These are phyloP conservation scores for Hirschfeldia incana DNA, from an alignment of 345 rosid species.

Conservation along the genomic window DNA sequence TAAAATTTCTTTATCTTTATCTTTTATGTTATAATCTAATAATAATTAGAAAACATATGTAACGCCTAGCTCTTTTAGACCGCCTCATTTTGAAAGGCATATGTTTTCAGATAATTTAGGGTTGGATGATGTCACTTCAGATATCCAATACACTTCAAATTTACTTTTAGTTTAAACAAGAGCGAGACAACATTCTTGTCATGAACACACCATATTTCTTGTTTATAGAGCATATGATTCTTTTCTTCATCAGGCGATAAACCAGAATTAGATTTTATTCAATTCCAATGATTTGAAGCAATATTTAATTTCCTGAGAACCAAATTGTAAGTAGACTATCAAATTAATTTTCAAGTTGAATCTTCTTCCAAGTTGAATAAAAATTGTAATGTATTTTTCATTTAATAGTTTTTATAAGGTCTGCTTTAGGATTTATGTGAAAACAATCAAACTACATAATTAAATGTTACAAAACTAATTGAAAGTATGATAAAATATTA, in stretches of 20 bases:
- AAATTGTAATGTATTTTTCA: background rate
- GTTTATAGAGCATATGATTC: background rate
- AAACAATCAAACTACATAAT: background rate
- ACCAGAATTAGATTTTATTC: background rate
- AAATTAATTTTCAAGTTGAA: background rate
- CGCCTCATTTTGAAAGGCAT: background rate
- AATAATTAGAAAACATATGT: conserved; percentile 18
- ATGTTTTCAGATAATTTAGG: conserved; percentile 3
- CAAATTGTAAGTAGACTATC: background rate
- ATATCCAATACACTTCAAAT: background rate
- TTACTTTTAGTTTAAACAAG: too few species aligned
- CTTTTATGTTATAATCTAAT: background rate
- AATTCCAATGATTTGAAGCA: background rate
- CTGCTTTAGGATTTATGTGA: background rate
- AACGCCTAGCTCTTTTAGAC: background rate
- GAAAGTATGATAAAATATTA: background rate
- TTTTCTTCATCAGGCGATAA: background rate
- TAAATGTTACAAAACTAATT: background rate
- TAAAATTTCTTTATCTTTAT: background rate
- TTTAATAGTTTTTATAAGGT: background rate
- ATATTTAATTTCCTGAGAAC: background rate
- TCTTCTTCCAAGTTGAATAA: background rate
- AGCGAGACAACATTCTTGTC: background rate
- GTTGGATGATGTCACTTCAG: background rate
- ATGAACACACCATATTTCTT: background rate